A percentile compares a stretch with the other conserved stretches of the same genome.
Evolutionary conservation across 2,329 filamentous ascomycete genomes (phyloP).

Genomic region (Metarhizium brunneum): DNA sequence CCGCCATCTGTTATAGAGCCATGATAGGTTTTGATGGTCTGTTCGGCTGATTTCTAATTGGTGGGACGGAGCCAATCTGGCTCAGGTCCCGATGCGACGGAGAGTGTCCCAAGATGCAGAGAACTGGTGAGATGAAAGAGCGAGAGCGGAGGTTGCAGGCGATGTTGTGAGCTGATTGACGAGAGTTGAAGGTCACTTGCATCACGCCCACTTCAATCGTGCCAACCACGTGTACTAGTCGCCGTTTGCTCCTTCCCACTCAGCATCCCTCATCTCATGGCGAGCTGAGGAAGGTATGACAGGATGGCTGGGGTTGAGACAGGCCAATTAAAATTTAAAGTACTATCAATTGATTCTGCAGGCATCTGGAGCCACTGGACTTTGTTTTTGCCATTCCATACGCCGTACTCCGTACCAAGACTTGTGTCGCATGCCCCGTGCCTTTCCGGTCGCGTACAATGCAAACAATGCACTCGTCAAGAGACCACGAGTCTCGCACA

Average conservation of each 20-base stretch:
- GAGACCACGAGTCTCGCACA: background rate
- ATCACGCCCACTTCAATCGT: background rate
- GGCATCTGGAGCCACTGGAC: no score
- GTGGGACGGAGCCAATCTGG: background rate
- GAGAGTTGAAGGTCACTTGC: no score
- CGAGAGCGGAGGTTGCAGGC: no score
- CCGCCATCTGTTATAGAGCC: background rate
- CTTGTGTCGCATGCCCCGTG: background rate
- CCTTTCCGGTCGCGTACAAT: background rate
- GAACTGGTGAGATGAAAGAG: no score
- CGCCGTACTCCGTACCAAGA: background rate
- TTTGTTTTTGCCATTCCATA: no score
- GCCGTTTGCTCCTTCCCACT: background rate
- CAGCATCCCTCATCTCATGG: background rate
- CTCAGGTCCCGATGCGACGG: background rate
- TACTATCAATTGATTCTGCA: no score
- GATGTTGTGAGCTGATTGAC: no score
- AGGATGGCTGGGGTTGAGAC: no score
- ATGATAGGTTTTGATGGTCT: background rate
- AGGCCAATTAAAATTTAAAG: no score
- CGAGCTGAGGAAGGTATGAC: no score
- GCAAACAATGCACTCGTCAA: background rate
- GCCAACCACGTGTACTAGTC: background rate
- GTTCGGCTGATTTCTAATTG: background rate
- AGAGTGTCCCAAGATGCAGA: background rate